phyloP scores from a whole-genome alignment of 73 alveolate genomes.

The Breviolum minutum region DNA sequence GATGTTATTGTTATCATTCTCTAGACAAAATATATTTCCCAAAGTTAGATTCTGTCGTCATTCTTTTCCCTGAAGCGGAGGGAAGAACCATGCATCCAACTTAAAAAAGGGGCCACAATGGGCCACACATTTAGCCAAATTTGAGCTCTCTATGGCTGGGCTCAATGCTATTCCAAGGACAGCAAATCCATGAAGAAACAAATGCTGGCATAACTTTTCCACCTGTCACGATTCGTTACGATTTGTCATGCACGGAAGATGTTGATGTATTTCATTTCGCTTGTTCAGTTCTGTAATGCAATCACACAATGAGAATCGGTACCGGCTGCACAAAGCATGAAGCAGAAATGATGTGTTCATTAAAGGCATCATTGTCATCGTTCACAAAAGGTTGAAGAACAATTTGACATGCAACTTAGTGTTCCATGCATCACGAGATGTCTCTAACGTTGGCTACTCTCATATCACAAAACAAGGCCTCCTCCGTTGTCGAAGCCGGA shows the following conservation, averaged over 20 bases:
- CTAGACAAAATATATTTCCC: not conserved
- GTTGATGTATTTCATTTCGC: too few species aligned
- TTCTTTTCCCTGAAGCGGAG: too few species aligned
- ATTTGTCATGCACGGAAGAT: not conserved
- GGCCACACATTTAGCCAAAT: not conserved
- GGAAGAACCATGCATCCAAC: too few species aligned
- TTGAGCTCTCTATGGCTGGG: not conserved
- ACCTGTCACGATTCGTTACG: constrained; percentile 11
- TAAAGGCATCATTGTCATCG: not conserved
- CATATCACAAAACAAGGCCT: constrained; percentile 9
- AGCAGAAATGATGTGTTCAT: too few species aligned
- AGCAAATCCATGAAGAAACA: constrained; percentile 46
- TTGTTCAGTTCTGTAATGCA: too few species aligned
- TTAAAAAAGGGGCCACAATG: too few species aligned
- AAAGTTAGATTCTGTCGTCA: too few species aligned
- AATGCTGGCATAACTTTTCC: constrained; percentile 36
- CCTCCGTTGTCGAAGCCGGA: constrained; percentile 31
- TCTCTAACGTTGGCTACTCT: too few species aligned
- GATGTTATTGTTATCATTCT: not conserved
- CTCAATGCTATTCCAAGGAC: constrained; percentile 19
- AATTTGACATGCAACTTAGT: too few species aligned
- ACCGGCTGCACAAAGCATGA: too few species aligned
- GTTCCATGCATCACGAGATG: too few species aligned
- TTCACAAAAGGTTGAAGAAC: not conserved
- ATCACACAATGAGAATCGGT: too few species aligned